A percentile compares a stretch with the other conserved stretches of the same genome.
These are phyloP conservation scores for Mortierella polycephala DNA, from an alignment of 371 early-diverging fungal species.

Conservation along the genomic window DNA sequence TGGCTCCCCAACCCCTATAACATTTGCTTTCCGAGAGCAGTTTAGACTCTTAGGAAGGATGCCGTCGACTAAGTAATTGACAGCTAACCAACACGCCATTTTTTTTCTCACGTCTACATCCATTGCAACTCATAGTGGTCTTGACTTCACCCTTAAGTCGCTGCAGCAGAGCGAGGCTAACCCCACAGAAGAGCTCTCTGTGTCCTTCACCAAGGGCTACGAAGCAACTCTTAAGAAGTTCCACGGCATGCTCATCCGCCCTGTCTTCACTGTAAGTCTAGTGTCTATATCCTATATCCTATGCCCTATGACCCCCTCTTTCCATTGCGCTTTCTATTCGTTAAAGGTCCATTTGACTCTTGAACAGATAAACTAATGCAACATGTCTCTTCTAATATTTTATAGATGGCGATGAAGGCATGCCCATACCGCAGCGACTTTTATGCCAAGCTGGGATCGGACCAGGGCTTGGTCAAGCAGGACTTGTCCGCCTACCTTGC, in stretches of 20 bases:
- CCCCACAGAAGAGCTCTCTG: slow-evolving; percentile 80
- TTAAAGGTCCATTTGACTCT: not conserved
- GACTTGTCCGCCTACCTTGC: slow-evolving; percentile 76
- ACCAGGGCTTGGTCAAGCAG: slow-evolving; percentile 61
- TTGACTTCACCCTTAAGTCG: slow-evolving; percentile 88
- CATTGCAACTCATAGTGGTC: slow-evolving; percentile 64
- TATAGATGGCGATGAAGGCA: slow-evolving; percentile 91
- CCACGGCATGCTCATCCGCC: slow-evolving; percentile 88
- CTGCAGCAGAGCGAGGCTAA: slow-evolving; percentile 77
- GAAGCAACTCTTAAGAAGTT: slow-evolving; percentile 77
- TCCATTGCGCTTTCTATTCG: not conserved
- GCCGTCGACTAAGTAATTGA: too few relatives aligned
- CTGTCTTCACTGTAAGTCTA: slow-evolving; percentile 75
- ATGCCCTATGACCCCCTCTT: not conserved
- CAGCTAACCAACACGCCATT: not conserved
- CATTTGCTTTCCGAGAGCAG: not conserved
- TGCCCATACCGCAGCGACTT: slow-evolving; percentile 92
- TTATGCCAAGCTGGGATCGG: slow-evolving; percentile 84
- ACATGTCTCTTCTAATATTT: not conserved
- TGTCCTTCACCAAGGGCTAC: slow-evolving; percentile 89
- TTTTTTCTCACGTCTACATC: not conserved
- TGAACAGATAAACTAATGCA: not conserved
- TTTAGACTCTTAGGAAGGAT: too few relatives aligned
- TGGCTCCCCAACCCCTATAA: not conserved
- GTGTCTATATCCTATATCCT: not conserved